Conservation (phyloP, 257 asterid genomes). For the Capsicum chinense region DNA sequence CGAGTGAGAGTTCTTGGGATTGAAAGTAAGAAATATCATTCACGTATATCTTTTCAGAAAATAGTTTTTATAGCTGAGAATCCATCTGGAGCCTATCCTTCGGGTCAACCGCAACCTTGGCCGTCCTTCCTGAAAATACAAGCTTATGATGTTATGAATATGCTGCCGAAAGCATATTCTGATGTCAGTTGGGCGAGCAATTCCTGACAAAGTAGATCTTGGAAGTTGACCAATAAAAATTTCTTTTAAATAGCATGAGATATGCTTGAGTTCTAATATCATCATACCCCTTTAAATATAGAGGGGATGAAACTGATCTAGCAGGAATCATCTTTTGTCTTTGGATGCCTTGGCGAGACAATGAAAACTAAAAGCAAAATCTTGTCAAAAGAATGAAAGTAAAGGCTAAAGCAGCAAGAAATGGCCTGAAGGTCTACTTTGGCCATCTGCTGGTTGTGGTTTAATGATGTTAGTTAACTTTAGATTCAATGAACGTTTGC, state of each 20-base stretch:
- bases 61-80: neutral
- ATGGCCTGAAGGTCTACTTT: neutral
- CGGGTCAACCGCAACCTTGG: neutral
- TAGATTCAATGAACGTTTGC: neutral
- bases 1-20: neutral
- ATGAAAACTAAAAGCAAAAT: neutral
- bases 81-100: neutral
- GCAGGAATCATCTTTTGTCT: neutral
- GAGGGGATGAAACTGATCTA: slow-evolving; percentile 12
- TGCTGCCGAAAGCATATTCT: neutral
- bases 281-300: neutral
- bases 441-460: neutral
- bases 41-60: neutral
- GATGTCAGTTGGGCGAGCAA: neutral
- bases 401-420: neutral
- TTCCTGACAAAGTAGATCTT: neutral
- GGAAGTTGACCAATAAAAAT: neutral
- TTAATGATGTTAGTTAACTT: neutral
- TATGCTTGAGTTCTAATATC: neutral
- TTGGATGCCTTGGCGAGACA: neutral
- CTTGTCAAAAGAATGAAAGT: neutral
- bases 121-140: neutral
- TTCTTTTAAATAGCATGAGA: neutral
- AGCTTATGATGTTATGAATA: neutral
- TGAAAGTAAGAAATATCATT: slow-evolving; percentile 17